These are phyloP conservation scores for Wickerhamiella bombiphila DNA, from an alignment of 805 yeast species.

Conservation along the genomic window DNA sequence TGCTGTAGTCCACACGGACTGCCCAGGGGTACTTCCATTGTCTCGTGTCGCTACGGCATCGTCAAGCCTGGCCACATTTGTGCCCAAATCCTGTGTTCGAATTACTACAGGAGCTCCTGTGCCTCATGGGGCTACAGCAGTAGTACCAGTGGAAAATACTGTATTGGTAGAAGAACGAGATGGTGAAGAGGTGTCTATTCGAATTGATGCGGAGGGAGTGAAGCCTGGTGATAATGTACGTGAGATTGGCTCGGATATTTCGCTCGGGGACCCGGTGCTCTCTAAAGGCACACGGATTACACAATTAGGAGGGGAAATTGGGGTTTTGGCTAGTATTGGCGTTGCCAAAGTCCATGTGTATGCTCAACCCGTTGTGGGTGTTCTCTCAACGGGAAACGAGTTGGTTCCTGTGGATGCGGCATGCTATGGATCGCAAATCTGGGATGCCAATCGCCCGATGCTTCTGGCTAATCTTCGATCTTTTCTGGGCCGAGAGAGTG, in stretches of 20 bases:
- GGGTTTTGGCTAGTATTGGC: conserved; percentile 36
- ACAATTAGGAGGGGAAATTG: conserved; percentile 36
- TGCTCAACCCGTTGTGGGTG: conserved; percentile 32
- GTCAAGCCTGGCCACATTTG: conserved; percentile 22
- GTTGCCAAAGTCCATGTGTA: conserved; percentile 26
- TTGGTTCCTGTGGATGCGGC: conserved; percentile 24
- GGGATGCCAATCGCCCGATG: conserved; percentile 37
- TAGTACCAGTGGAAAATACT: conserved; percentile 42
- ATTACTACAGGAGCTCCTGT: conserved; percentile 45
- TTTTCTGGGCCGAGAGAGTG: conserved; percentile 24
- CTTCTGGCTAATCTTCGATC: conserved; percentile 26
- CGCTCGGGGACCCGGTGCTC: conserved; percentile 27
- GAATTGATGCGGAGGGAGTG: conserved; percentile 29
- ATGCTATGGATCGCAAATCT: conserved; percentile 31
- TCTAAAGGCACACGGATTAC: conserved; percentile 27
- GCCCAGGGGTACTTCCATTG: conserved; percentile 30
- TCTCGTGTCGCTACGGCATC: conserved; percentile 14
- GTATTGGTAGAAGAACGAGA: conserved; percentile 24
- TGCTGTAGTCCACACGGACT: conserved; percentile 33
- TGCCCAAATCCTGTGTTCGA: conserved; percentile 29
- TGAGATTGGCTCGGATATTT: conserved; percentile 34
- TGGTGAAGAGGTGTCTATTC: conserved; percentile 32
- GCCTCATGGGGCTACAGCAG: conserved; percentile 39
- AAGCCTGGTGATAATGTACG: conserved; percentile 33
- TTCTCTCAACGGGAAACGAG: conserved; percentile 41